phyloP scores from a whole-genome alignment of 306 rosid species.

The Quercus berberidifolia region DNA sequence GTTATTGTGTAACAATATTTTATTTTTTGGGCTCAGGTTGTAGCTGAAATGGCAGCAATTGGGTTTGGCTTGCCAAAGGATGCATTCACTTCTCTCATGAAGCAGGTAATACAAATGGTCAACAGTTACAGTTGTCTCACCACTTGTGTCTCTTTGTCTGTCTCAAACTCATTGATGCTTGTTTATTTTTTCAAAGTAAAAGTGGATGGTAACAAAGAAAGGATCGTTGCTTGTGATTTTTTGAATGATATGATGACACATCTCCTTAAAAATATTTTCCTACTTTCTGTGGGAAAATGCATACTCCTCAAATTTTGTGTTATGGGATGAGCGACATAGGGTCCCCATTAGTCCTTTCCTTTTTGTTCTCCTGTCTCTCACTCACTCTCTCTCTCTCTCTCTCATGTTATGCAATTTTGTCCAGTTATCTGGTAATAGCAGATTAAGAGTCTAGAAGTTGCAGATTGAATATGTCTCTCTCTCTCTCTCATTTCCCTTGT shows the following conservation, averaged over 20 bases:
- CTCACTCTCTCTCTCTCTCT: background rate
- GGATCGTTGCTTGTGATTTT: too few species aligned
- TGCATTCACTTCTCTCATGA: slow-evolving; percentile 91
- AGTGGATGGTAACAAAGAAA: background rate
- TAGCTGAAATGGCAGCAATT: slow-evolving; percentile 97
- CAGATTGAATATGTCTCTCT: too few species aligned
- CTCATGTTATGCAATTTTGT: background rate
- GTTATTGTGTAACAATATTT: background rate
- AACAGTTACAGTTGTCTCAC: background rate
- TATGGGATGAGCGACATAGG: background rate
- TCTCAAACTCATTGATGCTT: slow-evolving; percentile 8
- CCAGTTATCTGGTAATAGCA: background rate
- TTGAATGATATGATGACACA: background rate
- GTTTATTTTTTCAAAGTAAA: background rate
- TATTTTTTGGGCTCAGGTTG: slow-evolving; percentile 51
- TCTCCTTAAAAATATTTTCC: background rate
- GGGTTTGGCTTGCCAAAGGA: slow-evolving; percentile 88
- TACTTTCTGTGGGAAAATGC: slow-evolving; percentile 1
- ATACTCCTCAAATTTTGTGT: background rate
- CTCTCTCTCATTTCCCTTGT: too few species aligned
- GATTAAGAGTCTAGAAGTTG: background rate
- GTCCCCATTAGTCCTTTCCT: background rate
- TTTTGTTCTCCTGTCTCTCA: background rate
- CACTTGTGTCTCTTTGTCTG: background rate
- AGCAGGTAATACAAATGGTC: slow-evolving; percentile 49